Base-by-base conservation (phyloP, 768 basidiomycete genomes). In the Leccinum sublutescens region DNA sequence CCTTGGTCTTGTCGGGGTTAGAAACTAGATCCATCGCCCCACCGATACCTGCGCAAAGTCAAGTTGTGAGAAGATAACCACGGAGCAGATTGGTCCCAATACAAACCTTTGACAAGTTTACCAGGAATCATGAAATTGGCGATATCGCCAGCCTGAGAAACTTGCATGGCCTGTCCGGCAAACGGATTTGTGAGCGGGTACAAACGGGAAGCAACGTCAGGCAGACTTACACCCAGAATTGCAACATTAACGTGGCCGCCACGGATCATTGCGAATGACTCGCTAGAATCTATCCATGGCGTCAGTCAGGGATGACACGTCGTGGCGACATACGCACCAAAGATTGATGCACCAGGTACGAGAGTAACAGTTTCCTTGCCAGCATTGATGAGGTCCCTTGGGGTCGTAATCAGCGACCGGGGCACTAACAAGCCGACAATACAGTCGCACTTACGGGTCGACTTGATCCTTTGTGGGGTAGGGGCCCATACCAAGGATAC, bases 81-180 rank as follows among this genome's bases (percentile, higher is more conserved):
- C 19, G 47, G 15, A 43, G n/a, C 19, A 5, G n/a, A 23, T 21
- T n/a, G 17, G 12, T 12, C 50, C 52, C 40, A 33, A 29, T 40
- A 14, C 64, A 12, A 63, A 83, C 89, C 89, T 80, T 91, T 93
- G 34, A 93, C 82, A 71, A 94, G 82, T 78, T 97, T 96, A 14
- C 94, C 93, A 2, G 95, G 95, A 68, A 97, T 95, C 95, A 97
- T 98, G 72, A 93, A 98, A 79, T 98, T 98, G 57, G 95, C 95
- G 62, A 98, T 89, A 72, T 98, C 95, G 43, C 93, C 95, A 1
- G 85, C 85, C 63, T 91, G 87, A 2, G 93, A 94, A 52, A 98
- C 95, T 80, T 98, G 87, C 92, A 98, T 93, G 10, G 93, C 93
- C 90, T 93, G 58, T 11, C 47, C 25, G 50, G n/a, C 31, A 61